Base-by-base conservation (phyloP, 352 stramenopile species). In the Phytopythium helicoides region DNA sequence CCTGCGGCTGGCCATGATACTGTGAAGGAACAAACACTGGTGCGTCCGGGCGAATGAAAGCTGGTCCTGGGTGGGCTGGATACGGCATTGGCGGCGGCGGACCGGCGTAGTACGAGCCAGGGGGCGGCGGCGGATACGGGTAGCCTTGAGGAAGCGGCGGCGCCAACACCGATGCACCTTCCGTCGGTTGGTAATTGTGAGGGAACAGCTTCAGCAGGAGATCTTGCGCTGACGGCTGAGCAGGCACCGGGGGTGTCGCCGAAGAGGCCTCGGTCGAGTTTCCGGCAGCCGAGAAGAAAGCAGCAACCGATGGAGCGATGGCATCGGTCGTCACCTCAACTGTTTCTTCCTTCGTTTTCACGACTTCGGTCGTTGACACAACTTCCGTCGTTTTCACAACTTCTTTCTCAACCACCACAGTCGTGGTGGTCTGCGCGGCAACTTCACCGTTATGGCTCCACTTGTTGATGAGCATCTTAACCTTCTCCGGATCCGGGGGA, bases 401-500 rank as follows among this genome's bases (percentile, higher is more conserved):
- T 33, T 33, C 9, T 33, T 33, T 33, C 47, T 57, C 3, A 18
- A 12, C 23, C 21, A 8, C 21, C 39, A 47, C 21, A 44, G 3
- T 50, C 18, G 25, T 9, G 21, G 3, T 38, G 42, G 47, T 23
- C 21, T 42, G 28, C 12, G 56, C 49, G 37, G 58, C 41, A 57
- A 53, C 58, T 25, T 65, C 54, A 10, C 60, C 68, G 22, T 75
- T 64, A 25, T 65, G 58, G 26, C 60, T 79, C 79, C 80, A 90
- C 52, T 88, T 90, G 31, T 66, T 57, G 39, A 90, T 68, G 11
- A 90, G 48, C 50, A 73, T 62, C 39, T 86, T 64, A 33, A 88
- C 88, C 64, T 90, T 84, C 14, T 73, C 62, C 3, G 70, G 65
- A 48, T 82, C 65, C 33, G 76, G 76, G 25, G 68, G 71, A 12